These are phyloP conservation scores for Jackrogersella multiformis DNA, from an alignment of 495 filamentous ascomycete genomes.

Conservation along the genomic window DNA sequence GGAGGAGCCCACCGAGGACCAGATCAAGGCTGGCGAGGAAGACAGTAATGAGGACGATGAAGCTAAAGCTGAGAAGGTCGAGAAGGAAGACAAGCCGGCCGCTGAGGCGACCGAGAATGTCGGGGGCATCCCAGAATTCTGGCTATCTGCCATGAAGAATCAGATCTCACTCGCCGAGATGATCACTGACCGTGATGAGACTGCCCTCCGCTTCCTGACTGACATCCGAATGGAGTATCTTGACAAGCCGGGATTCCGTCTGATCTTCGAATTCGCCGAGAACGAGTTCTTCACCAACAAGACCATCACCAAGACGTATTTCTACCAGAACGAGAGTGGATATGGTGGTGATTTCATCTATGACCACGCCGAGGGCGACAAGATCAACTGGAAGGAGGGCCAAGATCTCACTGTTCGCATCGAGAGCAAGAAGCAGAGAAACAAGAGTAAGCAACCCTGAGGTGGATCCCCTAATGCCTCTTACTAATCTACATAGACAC, in stretches of 20 bases:
- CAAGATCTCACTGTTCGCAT: slow-evolving; percentile 93
- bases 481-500: slow-evolving; percentile 72
- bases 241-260: slow-evolving; percentile 94
- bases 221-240: slow-evolving; percentile 99
- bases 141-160: slow-evolving; percentile 99
- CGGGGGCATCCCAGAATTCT: slow-evolving; percentile 95
- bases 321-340: slow-evolving; percentile 98
- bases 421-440: slow-evolving; percentile 99
- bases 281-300: slow-evolving; percentile 98
- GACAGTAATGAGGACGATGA: slow-evolving; percentile 75
- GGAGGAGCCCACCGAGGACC: slow-evolving; percentile 83
- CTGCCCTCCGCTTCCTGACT: slow-evolving; percentile 85
- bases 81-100: slow-evolving; percentile 64
- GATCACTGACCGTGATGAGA: slow-evolving; percentile 97
- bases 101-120: slow-evolving; percentile 57
- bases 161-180: slow-evolving; percentile 94
- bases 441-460: slow-evolving; percentile 83
- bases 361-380: slow-evolving; percentile 96
- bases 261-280: slow-evolving; percentile 95
- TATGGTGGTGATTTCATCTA: slow-evolving; percentile 99
- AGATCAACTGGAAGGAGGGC: slow-evolving; percentile 95
- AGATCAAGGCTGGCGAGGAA: slow-evolving; percentile 86
- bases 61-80: slow-evolving; percentile 63
- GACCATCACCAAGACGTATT: slow-evolving; percentile 97
- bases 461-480: slow-evolving; percentile 1